Percentiles rank a stretch among this genome's conserved stretches.
Evolutionary conservation across 2,329 filamentous ascomycete species (phyloP).

Genomic region (Trichoderma arundinaceum): DNA sequence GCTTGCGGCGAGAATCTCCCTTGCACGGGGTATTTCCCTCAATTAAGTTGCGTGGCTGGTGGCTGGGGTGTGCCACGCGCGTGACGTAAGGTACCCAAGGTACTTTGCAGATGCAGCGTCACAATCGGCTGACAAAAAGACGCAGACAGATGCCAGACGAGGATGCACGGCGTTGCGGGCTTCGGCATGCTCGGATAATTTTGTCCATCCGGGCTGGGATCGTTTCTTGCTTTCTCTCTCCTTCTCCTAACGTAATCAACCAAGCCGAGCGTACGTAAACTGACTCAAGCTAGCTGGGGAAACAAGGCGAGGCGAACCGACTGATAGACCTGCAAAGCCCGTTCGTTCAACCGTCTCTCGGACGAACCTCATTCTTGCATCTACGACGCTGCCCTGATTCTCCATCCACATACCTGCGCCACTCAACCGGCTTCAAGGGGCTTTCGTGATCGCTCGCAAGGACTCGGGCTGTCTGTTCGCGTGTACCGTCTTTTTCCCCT

Average conservation of each 20-base stretch:
- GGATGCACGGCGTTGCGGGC: background rate
- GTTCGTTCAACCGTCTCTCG: background rate
- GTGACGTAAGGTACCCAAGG: constrained; percentile 23
- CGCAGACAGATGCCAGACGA: background rate
- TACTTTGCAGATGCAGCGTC: constrained; percentile 1
- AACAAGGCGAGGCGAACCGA: constrained; percentile 22
- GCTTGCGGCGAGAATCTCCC: constrained; percentile 14
- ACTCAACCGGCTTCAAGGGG: constrained; percentile 11
- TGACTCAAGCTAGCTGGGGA: constrained; percentile 18
- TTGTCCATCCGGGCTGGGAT: constrained; percentile 6
- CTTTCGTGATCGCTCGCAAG: constrained; percentile 12
- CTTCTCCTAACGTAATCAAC: constrained; percentile 30
- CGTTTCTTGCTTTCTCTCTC: constrained; percentile 1
- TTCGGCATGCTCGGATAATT: constrained; percentile 26
- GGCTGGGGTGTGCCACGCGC: constrained; percentile 14
- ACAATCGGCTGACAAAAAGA: constrained; percentile 24
- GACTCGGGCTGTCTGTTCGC: constrained; percentile 1
- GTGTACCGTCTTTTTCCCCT: constrained; percentile 17
- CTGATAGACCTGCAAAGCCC: constrained; percentile 20
- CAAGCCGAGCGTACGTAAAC: constrained; percentile 28
- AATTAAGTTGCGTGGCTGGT: constrained; percentile 25
- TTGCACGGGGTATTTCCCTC: constrained; percentile 23
- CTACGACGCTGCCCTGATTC: background rate
- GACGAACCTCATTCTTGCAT: constrained; percentile 9
- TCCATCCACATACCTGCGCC: constrained; percentile 1